A percentile compares a stretch with the other conserved stretches of the same genome.
These are phyloP conservation scores for Paraglomus brasilianum DNA, from an alignment of 192 early-diverging fungal species.

Conservation along the genomic window DNA sequence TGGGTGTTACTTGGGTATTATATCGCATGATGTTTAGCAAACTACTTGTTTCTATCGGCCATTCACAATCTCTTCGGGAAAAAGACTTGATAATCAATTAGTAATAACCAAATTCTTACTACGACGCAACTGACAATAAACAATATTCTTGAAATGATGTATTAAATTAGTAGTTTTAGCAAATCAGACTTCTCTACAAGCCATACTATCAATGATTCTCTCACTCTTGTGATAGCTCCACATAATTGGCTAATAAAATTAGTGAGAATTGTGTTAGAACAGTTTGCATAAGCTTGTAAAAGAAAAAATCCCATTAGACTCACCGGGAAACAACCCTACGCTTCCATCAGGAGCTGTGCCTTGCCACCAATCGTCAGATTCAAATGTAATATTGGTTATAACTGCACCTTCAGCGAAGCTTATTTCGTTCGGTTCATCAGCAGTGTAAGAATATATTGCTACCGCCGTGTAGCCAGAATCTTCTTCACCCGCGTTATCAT, in stretches of 20 bases:
- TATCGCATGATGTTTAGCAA: too few species aligned
- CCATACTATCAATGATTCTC: background rate
- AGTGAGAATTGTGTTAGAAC: too few species aligned
- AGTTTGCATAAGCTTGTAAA: background rate
- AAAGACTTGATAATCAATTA: too few species aligned
- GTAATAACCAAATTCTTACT: too few species aligned
- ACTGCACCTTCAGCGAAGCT: conserved; percentile 71
- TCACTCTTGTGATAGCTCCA: conserved; percentile 42
- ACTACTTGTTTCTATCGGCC: too few species aligned
- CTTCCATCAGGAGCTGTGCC: conserved; percentile 57
- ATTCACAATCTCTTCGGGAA: too few species aligned
- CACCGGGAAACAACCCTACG: conserved; percentile 74
- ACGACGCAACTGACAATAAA: too few species aligned
- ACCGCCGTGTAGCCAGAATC: conserved; percentile 48
- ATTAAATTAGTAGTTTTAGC: too few species aligned
- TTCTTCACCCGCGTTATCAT: conserved; percentile 30
- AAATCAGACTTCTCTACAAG: background rate
- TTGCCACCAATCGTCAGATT: conserved; percentile 92
- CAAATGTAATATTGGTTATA: conserved; percentile 79
- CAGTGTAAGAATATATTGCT: conserved; percentile 83
- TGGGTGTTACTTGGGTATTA: too few species aligned
- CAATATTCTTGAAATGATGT: too few species aligned
- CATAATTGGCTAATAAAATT: conserved; percentile 50
- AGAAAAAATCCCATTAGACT: conserved; percentile 4
- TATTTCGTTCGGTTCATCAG: conserved; percentile 86